Evolutionary conservation across 2,329 filamentous ascomycete species (phyloP).

Genomic region (Geosmithia putterillii): DNA sequence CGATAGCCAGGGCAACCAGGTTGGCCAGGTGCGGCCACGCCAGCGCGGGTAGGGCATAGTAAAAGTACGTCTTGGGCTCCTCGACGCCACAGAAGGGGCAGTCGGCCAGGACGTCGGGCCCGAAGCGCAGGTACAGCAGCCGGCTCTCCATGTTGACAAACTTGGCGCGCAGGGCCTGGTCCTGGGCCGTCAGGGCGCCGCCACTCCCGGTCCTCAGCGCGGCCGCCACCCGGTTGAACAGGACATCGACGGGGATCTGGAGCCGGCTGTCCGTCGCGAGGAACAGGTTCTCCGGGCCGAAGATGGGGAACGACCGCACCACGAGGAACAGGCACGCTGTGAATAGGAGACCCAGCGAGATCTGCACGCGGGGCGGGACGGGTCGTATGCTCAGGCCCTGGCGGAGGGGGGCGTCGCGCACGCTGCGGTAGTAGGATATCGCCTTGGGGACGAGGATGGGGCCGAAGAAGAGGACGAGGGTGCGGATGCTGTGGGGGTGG

Average conservation of each 20-base stretch:
- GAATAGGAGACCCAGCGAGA: conserved; percentile 49
- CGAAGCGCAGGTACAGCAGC: conserved; percentile 73
- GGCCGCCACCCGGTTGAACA: conserved; percentile 62
- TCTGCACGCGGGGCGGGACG: conserved; percentile 36
- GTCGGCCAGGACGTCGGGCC: conserved; percentile 57
- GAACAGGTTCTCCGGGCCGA: conserved; percentile 76
- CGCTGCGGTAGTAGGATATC: conserved; percentile 50
- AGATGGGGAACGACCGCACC: conserved; percentile 50
- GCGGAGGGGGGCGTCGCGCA: conserved; percentile 27
- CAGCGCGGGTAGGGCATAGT: conserved; percentile 67
- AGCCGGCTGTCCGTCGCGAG: conserved; percentile 64
- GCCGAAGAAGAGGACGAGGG: conserved; percentile 50
- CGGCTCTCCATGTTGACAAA: conserved; percentile 62
- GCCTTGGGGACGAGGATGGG: conserved; percentile 59
- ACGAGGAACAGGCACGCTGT: conserved; percentile 30
- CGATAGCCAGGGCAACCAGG: conserved; percentile 56
- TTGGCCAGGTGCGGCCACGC: conserved; percentile 71
- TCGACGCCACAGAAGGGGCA: conserved; percentile 78
- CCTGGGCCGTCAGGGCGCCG: conserved; percentile 36
- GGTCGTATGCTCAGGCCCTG: conserved; percentile 39
- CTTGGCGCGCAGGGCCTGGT: conserved; percentile 53
- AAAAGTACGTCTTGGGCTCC: conserved; percentile 57
- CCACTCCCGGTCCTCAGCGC: conserved; percentile 28
- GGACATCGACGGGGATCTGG: conserved; percentile 70
- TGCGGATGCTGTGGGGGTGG: conserved; percentile 41